Evolutionary conservation across 2,329 filamentous ascomycete genomes (phyloP), one percentile per base, ranked within the genome.

Genomic region (Claviceps pazoutovae): DNA sequence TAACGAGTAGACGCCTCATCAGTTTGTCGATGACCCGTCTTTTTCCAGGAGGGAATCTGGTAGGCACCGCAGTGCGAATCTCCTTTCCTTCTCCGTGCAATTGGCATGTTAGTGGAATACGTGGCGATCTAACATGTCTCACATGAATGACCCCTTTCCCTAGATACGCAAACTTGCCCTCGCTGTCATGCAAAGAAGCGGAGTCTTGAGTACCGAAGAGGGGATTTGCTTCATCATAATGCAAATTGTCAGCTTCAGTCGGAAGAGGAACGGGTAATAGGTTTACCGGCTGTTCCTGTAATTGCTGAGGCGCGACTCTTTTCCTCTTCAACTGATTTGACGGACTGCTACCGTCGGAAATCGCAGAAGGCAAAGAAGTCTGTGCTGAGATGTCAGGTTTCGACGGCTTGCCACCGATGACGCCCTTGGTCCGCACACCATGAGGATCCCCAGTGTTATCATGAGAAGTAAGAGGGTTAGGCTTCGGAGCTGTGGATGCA

Each of bases 11-110:
- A 26, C 63, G 64, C 54, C 66, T 71, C 56, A 78, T 67, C 0
- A 63, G 58, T 5, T 57, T 62, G 51, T 71, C 59, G 2, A 74
- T 69, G 50, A 72, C 74, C 2, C 70, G 57, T 43, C 71, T 68
- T 36, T 68, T 71, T 0, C 74, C 76, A 5, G 63, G 61, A 1
- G 73, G 69, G 1, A 73, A 58, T 2, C 52, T 51, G 13, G 60
- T 61, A 21, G 56, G 58, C 13, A 55, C 49, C 3, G 58, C 41
- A 34, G 57, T 62, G 17, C 55, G 54, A 51, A 73, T 70, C 4
- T 52, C 51, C 6, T 57, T 52, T 4, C 54, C 53, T 2, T 52
- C 49, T 14, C 61, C 57, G 17, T 57, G 19, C 23, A 64, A 19
- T 21, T 58, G 54, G 13, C 57, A 58, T 46, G 60, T 62, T 5